Percentiles rank a stretch among this genome's conserved stretches.
Conservation (phyloP, 306 rosid genomes). For the Elaeagnus macrophylla region DNA sequence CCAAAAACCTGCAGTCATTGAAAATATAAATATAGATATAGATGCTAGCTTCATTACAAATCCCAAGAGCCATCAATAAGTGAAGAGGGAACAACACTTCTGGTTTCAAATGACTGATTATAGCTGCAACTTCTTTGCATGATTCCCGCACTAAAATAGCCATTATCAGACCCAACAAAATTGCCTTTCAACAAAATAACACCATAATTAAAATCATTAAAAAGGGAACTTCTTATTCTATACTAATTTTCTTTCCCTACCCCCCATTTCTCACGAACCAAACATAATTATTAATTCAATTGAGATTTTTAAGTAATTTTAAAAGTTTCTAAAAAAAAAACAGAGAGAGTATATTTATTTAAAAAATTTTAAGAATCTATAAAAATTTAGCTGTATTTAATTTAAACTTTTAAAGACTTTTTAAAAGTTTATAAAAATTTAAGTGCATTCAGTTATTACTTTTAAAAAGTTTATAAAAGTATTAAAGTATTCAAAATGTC, state of each 20-base stretch:
- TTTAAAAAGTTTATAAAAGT: too few relatives aligned
- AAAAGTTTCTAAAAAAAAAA: too few relatives aligned
- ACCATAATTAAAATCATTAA: neutral
- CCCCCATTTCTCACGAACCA: too few relatives aligned
- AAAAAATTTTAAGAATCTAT: too few relatives aligned
- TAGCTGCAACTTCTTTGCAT: conserved; percentile 70
- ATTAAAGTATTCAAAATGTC: too few relatives aligned
- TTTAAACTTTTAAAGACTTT: too few relatives aligned
- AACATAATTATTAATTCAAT: neutral
- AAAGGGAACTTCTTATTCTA: neutral
- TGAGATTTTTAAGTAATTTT: too few relatives aligned
- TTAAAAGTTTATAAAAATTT: too few relatives aligned
- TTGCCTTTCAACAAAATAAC: neutral
- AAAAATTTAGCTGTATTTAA: too few relatives aligned
- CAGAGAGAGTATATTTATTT: too few relatives aligned
- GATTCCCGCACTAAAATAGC: conserved; percentile 44
- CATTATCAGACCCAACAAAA: conserved; percentile 14
- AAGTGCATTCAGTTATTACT: too few relatives aligned
- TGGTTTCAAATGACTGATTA: conserved; percentile 68
- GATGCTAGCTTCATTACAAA: neutral
- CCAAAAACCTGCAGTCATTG: conserved; percentile 70
- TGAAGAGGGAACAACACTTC: conserved; percentile 44
- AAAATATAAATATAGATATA: conserved; percentile 6
- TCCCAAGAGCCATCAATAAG: neutral
- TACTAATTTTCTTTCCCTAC: too few relatives aligned